These are phyloP conservation scores for Neonectria faginata DNA, from an alignment of 2,329 filamentous ascomycete species.

Conservation along the genomic window DNA sequence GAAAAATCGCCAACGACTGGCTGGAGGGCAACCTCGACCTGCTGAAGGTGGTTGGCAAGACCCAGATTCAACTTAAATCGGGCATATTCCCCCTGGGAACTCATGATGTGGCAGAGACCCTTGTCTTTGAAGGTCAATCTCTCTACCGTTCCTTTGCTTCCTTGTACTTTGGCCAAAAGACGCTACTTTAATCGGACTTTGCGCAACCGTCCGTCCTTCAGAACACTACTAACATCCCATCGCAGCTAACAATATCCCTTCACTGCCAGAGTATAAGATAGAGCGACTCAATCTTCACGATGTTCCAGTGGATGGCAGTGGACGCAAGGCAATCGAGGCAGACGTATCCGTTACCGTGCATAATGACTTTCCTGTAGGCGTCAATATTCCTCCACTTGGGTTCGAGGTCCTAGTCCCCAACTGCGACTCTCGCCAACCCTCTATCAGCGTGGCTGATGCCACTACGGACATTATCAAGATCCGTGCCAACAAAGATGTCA, in stretches of 20 bases:
- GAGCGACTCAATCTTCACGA: conserved; percentile 84
- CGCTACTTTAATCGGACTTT: conserved; percentile 50
- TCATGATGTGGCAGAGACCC: conserved; percentile 78
- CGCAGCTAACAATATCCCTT: conserved; percentile 76
- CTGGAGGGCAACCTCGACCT: conserved; percentile 80
- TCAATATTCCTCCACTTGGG: conserved; percentile 81
- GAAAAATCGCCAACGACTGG: conserved; percentile 88
- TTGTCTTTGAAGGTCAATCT: conserved; percentile 86
- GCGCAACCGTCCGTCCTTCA: conserved; percentile 33
- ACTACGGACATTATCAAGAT: conserved; percentile 75
- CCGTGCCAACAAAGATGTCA: conserved; percentile 74
- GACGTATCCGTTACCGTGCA: conserved; percentile 79
- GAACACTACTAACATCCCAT: conserved; percentile 47
- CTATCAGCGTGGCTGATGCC: conserved; percentile 83
- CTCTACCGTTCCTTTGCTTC: conserved; percentile 73
- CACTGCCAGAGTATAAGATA: conserved; percentile 85
- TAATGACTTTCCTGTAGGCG: conserved; percentile 82
- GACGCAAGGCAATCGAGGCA: conserved; percentile 77
- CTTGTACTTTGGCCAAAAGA: conserved; percentile 71
- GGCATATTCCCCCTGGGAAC: conserved; percentile 84
- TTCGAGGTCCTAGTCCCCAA: conserved; percentile 90
- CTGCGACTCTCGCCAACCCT: conserved; percentile 76
- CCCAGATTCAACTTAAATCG: conserved; percentile 79
- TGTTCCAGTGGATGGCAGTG: conserved; percentile 61
- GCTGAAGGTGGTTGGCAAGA: conserved; percentile 79